Conservation (phyloP, 2,329 filamentous ascomycete genomes). For the Aspergillaceae sp. region DNA sequence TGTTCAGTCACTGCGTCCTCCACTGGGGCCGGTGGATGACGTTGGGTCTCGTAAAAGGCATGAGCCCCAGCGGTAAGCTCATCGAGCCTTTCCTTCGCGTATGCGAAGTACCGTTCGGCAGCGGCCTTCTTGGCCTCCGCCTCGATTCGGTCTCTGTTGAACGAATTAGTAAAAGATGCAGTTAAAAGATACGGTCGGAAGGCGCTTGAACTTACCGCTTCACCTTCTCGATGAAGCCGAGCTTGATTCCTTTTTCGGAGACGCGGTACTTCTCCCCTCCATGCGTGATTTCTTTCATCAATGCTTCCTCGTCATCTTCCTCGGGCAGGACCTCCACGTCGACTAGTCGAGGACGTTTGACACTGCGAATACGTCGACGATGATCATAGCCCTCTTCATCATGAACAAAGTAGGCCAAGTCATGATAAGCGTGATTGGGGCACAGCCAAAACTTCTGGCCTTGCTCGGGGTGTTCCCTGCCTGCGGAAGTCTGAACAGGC, state of each 20-base stretch:
- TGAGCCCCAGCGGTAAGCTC: conserved; percentile 16
- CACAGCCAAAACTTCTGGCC: conserved; percentile 73
- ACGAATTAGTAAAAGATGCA: not conserved
- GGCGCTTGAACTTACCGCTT: conserved; percentile 31
- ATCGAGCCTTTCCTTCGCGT: conserved; percentile 17
- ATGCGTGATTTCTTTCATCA: conserved; percentile 25
- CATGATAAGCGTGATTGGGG: conserved; percentile 73
- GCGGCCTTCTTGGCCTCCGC: conserved; percentile 11
- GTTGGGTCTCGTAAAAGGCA: conserved; percentile 21
- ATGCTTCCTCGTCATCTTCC: conserved; percentile 55
- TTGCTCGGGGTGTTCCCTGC: conserved; percentile 35
- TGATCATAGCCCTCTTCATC: conserved; percentile 46
- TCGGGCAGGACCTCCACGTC: conserved; percentile 57
- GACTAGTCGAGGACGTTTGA: conserved; percentile 48
- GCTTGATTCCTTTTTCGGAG: conserved; percentile 55
- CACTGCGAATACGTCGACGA: conserved; percentile 23
- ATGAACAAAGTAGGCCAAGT: conserved; percentile 45
- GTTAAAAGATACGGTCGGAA: not conserved
- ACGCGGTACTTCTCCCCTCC: conserved; percentile 43
- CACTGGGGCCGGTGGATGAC: conserved; percentile 7
- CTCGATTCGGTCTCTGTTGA: conserved; percentile 3
- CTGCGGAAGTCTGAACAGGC: conserved; percentile 44
- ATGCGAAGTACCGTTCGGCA: conserved; percentile 16
- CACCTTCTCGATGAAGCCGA: conserved; percentile 62
- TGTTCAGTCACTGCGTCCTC: conserved; percentile 19